Evolutionary conservation across 768 basidiomycete genomes (phyloP), one percentile per base, ranked within the genome.

Genomic region (Auricularia heimuer): DNA sequence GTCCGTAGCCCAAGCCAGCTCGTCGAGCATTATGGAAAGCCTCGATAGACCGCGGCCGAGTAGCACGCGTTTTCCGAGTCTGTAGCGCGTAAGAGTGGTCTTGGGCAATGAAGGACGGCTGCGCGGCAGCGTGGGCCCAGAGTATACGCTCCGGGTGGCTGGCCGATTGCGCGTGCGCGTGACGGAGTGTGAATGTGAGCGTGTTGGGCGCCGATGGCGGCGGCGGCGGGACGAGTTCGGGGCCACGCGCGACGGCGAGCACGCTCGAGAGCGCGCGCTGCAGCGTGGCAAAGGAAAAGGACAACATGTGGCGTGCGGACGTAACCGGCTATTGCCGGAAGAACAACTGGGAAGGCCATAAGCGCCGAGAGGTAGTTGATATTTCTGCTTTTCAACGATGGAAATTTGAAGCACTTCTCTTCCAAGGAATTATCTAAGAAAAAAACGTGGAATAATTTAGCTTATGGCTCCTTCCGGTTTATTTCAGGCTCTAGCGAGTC

Each of bases 141-240:
- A 60, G 24, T 14, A 60, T 35, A 8, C 56, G 24, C 11, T 10
- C 8, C 11, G 21, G 56, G 24, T 60, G 11, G 56, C 14, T 33
- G 24, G 29, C 0, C 18, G 54, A 54, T 18, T n/a, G 24, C 29
- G 56, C 56, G 34, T 60, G 56, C 56, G 56, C 6, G 10, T 60
- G 56, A 33, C 56, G 56, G 29, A 60, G 56, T 18, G 56, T 60
- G 56, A 60, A 60, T 3, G 56, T 60, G 24, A 60, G 56, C 56
- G 47, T 18, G 47, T 3, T 51, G 18, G 47, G 18, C 47, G 47
- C 47, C 47, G 47, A 6, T 3, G 39, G 8, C 12, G 39, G 39
- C 39, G 39, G 39, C 39, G 39, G 8, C 8, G 7, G 12, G 39
- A 42, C 39, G 12, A 21, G 47, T 21, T 51, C 47, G 21, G 47